Base-by-base conservation (phyloP, 441 rosid species). In the Corymbia citriodora region DNA sequence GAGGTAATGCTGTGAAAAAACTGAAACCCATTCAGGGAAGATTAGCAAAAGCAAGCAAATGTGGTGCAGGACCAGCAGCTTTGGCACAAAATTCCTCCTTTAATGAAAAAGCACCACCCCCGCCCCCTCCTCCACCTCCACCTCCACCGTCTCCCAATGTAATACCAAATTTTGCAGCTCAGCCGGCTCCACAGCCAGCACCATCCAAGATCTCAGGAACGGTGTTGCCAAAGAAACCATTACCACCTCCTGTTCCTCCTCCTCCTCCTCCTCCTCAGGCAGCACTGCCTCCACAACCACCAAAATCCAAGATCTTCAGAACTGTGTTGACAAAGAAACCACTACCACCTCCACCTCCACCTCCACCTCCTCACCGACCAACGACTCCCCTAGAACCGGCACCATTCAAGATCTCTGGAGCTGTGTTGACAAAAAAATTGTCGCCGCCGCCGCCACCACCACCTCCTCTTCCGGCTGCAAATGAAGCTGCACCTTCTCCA, bases 341-440 rank as follows among this genome's bases (percentile, higher is more conserved):
- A 10, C 27, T 14, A 1, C 65, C 90, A 40, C 45, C 45, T 4
- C 45, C 89, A 45, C 92, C 91, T 12, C 92, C 92, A 70, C 94
- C 92, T 50, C 92, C 92, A 14, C 93, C 92, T 45, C 85, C 85
- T 45, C 52, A 79, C 29, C 18, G 1, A 52, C 52, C n/a, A 79
- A 40, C 4, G 50, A 79, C 52, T 79, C n/a, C 85, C 52, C 85
- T 21, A 40, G 85, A 45, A 79, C 85, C 1, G 2, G 52, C 85
- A 79, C n/a, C 85, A 23, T 45, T 27, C 52, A 79, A 79, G n/a
- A 23, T 79, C 52, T 79, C 85, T 2, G 85, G 52, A 79, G 52
- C n/a, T 23, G n/a, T 12, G 17, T 45, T 6, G 83, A 90, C 92
- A 79, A 79, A 23, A 11, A 79, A 79, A 45, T 25, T 5, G 33